These are phyloP conservation scores for Ciborinia camelliae DNA, from an alignment of 2,329 filamentous ascomycete species.

Conservation along the genomic window DNA sequence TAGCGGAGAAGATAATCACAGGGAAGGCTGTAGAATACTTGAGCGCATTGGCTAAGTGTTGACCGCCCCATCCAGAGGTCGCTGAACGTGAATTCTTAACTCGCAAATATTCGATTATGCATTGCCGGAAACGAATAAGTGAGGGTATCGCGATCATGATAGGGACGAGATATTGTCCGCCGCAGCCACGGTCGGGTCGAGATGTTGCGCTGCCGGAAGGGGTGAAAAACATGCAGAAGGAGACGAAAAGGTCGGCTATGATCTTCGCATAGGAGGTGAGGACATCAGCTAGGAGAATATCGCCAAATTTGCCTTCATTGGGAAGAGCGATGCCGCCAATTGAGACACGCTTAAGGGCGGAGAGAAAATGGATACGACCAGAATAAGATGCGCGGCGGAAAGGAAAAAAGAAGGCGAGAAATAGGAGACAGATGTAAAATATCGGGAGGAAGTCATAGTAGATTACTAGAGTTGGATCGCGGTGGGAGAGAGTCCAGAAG, in stretches of 20 bases:
- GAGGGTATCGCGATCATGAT: constrained; percentile 80
- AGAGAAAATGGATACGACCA: constrained; percentile 72
- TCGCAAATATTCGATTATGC: constrained; percentile 80
- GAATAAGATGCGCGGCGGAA: constrained; percentile 63
- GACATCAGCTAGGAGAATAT: constrained; percentile 89
- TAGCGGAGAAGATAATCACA: constrained; percentile 75
- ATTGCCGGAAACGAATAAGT: constrained; percentile 85
- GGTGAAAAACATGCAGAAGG: constrained; percentile 85
- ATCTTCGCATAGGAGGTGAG: constrained; percentile 94
- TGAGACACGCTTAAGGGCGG: constrained; percentile 72
- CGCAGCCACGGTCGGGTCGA: constrained; percentile 76
- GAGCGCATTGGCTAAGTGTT: constrained; percentile 87
- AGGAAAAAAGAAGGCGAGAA: constrained; percentile 69
- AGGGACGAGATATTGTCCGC: constrained; percentile 75
- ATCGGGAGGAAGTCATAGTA: constrained; percentile 84
- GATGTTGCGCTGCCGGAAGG: constrained; percentile 69
- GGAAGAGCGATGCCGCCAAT: constrained; percentile 83
- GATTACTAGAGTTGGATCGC: constrained; percentile 65
- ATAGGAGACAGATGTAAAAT: constrained; percentile 70
- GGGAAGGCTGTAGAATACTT: constrained; percentile 96
- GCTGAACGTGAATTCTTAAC: constrained; percentile 50
- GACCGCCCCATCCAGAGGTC: constrained; percentile 67
- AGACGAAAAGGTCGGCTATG: constrained; percentile 83
- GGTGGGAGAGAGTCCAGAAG: constrained; percentile 80
- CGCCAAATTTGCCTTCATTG: constrained; percentile 89